Conservation (phyloP, 768 basidiomycete species). For the Suillus subalutaceus region DNA sequence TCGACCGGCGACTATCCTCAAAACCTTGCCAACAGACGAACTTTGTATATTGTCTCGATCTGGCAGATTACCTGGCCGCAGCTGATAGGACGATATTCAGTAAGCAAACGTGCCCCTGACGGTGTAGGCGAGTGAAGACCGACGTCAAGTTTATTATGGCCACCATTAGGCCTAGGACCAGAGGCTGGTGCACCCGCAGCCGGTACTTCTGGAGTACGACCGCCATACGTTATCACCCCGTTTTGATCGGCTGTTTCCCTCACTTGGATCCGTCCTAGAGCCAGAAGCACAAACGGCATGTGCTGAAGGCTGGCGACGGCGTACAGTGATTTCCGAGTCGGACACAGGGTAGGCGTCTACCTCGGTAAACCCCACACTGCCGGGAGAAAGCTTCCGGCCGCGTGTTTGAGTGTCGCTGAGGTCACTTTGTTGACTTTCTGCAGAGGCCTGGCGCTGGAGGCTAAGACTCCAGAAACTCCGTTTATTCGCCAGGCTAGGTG, state of each 20-base stretch:
- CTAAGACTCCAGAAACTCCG: constrained; percentile 25
- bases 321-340: constrained; percentile 1
- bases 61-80: constrained; percentile 17
- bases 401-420: constrained; percentile 20
- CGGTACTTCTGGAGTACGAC: neutral
- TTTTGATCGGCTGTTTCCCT: neutral
- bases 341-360: neutral
- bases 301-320: neutral
- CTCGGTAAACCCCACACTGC: constrained; percentile 10
- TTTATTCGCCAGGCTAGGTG: constrained; percentile 33
- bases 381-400: constrained; percentile 15
- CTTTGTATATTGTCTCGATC: constrained; percentile 15
- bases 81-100: constrained; percentile 26
- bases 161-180: neutral
- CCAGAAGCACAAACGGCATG: neutral
- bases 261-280: neutral
- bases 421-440: constrained; percentile 34
- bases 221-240: neutral
- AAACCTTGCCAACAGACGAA: constrained; percentile 21
- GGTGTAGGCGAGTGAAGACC: constrained; percentile 1
- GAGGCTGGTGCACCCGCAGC: neutral
- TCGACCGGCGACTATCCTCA: constrained; percentile 26
- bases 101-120: constrained; percentile 22
- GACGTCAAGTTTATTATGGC: constrained; percentile 5
- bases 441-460: constrained; percentile 28